Evolutionary conservation across 225 moss, liverwort and hornwort species (phyloP), one percentile per base, ranked within the genome.

Genomic region (Physcomitrellopsis africana): DNA sequence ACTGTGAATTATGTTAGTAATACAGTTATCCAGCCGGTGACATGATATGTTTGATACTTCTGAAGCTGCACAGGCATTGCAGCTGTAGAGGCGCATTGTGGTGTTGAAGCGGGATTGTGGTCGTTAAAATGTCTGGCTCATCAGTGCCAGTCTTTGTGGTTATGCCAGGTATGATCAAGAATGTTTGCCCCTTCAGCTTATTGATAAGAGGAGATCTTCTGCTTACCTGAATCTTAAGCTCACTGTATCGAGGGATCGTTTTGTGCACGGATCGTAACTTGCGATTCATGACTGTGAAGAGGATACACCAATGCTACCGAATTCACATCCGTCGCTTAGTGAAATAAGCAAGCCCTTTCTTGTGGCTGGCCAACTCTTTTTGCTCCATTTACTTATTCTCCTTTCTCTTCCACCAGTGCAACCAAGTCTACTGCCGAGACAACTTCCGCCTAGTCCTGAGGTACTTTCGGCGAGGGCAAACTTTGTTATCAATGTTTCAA

Each of bases 301-400:
- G 70, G 70, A 72, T 44, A 72, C 48, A 76, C 69, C 65, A 85
- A 88, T 85, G 88, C 85, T 73, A 83, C 75, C 70, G 70, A 78
- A 70, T 74, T 68, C 77, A 81, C 79, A 81, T 56, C 77, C 81
- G 66, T 83, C 77, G 58, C 78, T 80, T 72, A 88, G 80, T 76
- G 84, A 83, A 84, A 87, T 92, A 83, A 87, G 84, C 85, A 85
- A 94, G 80, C 79, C 81, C 71, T 79, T 80, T 74, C 73, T 74
- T 77, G 83, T 81, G 71, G 84, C 84, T 71, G 84, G 92, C 69
- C 79, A 89, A 64, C 83, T 85, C 56, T 89, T 85, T 69, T 79
- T 90, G 81, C 89, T 94, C 44, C 87, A 83, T 66, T 80, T 91
- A 71, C 88, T 89, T 15, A 74, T 88, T 18, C 77, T 92, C 22